phyloP scores from a whole-genome alignment of 768 basidiomycete genomes.

The Auricularia cornea region DNA sequence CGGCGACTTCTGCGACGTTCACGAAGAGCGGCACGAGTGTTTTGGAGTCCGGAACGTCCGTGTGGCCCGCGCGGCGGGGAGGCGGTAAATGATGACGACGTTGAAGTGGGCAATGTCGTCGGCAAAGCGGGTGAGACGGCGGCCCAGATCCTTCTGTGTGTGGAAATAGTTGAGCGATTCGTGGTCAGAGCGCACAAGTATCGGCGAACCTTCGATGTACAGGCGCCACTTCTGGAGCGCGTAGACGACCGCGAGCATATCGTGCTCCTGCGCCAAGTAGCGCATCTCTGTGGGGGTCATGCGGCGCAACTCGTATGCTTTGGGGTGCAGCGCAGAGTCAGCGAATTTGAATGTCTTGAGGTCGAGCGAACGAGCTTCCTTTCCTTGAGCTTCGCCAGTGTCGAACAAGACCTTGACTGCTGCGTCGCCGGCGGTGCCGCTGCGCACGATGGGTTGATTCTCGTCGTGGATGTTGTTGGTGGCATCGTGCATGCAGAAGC shows the following conservation, averaged over 20 bases:
- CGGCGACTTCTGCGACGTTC: conserved; percentile 4
- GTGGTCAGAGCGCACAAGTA: conserved; percentile 16
- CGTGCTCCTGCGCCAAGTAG: background rate
- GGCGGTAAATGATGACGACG: background rate
- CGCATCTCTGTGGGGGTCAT: background rate
- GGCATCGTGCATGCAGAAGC: background rate
- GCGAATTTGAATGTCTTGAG: background rate
- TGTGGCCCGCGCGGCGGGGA: conserved; percentile 11
- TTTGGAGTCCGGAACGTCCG: conserved; percentile 11
- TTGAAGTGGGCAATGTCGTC: conserved; percentile 16
- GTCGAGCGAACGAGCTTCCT: background rate
- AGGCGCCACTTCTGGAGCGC: conserved; percentile 11
- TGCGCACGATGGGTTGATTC: background rate
- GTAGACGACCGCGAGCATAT: background rate
- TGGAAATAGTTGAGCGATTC: conserved; percentile 16
- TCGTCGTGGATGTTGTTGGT: background rate
- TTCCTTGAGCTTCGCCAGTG: background rate
- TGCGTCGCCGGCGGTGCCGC: background rate
- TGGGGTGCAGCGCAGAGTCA: background rate
- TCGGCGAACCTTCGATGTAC: conserved; percentile 17
- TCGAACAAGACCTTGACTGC: background rate
- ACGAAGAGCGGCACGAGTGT: conserved; percentile 11
- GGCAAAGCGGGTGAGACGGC: conserved; percentile 15
- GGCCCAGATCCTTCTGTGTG: conserved; percentile 11
- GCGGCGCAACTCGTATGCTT: background rate